These are phyloP conservation scores for Hanseniaspora valbyensis DNA, from an alignment of 805 yeast genomes.

Conservation along the genomic window DNA sequence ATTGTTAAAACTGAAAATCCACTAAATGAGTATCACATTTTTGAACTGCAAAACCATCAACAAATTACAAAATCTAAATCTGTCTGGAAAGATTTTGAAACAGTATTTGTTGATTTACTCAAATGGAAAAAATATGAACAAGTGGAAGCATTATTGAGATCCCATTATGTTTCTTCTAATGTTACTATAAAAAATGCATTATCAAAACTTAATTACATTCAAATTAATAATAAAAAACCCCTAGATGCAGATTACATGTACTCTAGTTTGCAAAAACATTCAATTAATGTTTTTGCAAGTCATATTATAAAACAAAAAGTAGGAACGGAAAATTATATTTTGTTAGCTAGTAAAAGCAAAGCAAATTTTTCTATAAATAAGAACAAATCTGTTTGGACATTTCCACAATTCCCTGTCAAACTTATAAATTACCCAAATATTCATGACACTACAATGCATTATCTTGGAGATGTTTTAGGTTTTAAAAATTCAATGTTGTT, in stretches of 20 bases:
- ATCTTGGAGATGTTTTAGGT: background rate
- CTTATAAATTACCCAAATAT: background rate
- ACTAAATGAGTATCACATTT: background rate
- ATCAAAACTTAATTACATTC: background rate
- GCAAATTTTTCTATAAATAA: background rate
- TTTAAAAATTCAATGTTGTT: background rate
- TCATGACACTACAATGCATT: background rate
- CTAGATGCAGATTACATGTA: background rate
- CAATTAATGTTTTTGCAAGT: background rate
- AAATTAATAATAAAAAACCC: background rate
- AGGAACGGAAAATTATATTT: background rate
- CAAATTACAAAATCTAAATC: background rate
- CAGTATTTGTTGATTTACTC: background rate
- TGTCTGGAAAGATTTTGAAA: background rate
- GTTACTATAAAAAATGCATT: background rate
- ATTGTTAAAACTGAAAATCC: background rate
- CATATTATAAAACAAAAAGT: background rate
- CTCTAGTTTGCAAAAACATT: background rate
- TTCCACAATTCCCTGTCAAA: background rate
- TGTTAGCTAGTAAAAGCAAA: background rate
- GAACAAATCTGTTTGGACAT: background rate
- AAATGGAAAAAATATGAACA: background rate
- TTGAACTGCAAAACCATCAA: background rate
- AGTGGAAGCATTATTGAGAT: background rate
- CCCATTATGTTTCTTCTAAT: background rate